Evolutionary conservation across 2,329 filamentous ascomycete genomes (phyloP).

Genomic region (Chalaropsis ovoidea): DNA sequence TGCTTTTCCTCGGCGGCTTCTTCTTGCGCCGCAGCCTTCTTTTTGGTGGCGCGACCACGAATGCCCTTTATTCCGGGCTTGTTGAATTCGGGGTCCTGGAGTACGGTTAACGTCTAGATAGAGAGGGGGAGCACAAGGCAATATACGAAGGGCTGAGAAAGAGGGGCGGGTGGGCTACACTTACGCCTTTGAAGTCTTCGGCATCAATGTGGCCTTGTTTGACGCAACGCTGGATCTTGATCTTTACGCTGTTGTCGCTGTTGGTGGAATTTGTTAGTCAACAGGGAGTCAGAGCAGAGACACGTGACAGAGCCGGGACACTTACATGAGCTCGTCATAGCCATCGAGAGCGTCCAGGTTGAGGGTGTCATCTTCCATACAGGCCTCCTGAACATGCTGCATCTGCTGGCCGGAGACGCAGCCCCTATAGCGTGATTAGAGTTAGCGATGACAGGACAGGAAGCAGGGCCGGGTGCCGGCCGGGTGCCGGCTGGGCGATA

Average conservation of each 20-base stretch:
- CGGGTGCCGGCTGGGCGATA: neutral
- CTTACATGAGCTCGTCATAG: constrained; percentile 59
- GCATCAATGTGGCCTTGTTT: constrained; percentile 70
- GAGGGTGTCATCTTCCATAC: constrained; percentile 40
- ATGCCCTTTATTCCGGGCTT: constrained; percentile 56
- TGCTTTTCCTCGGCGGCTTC: constrained; percentile 25
- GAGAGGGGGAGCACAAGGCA: neutral
- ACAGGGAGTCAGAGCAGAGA: neutral
- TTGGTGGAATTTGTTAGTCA: constrained; percentile 29
- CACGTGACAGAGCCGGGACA: neutral
- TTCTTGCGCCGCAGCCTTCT: constrained; percentile 30
- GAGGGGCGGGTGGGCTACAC: constrained; percentile 31
- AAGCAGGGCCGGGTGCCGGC: neutral
- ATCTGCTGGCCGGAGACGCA: constrained; percentile 74
- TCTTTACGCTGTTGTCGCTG: constrained; percentile 51
- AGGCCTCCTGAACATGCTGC: constrained; percentile 50
- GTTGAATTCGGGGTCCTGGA: constrained; percentile 65
- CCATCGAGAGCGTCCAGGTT: constrained; percentile 66
- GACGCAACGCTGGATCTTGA: constrained; percentile 63
- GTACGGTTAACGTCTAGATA: constrained; percentile 14
- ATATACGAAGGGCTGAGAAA: constrained; percentile 22
- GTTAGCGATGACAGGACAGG: constrained; percentile 1
- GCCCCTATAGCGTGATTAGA: constrained; percentile 49
- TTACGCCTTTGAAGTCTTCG: constrained; percentile 80
- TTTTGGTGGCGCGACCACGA: constrained; percentile 33